Evolutionary conservation across 495 filamentous ascomycete genomes (phyloP).

Genomic region (Xylaria longipes): DNA sequence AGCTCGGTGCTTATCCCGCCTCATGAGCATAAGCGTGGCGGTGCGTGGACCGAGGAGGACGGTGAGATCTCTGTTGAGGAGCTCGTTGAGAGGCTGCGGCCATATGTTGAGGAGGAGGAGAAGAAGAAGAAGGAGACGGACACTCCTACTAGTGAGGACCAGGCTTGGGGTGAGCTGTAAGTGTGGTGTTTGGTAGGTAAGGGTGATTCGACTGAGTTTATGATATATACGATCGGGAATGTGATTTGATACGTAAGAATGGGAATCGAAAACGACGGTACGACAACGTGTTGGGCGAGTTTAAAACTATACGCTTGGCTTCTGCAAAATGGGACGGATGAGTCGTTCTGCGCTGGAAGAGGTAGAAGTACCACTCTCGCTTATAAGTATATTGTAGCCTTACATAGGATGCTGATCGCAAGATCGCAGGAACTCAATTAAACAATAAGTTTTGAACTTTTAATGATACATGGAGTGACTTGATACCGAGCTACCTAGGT

Average conservation of each 20-base stretch:
- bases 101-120: conserved; percentile 28
- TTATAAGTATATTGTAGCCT: background rate
- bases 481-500: background rate
- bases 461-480: background rate
- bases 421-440: background rate
- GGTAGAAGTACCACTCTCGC: conserved; percentile 1
- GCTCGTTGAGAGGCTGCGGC: conserved; percentile 61
- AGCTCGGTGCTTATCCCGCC: conserved; percentile 77
- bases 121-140: conserved; percentile 23
- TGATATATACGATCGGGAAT: background rate
- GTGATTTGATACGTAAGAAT: background rate
- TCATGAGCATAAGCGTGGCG: conserved; percentile 43
- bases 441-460: background rate
- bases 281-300: background rate
- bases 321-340: background rate
- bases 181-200: background rate
- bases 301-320: background rate
- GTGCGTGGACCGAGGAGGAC: conserved; percentile 43
- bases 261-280: background rate
- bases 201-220: background rate
- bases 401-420: background rate
- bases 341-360: background rate
- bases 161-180: conserved; percentile 34
- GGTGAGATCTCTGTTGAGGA: conserved; percentile 69
- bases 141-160: conserved; percentile 36